These are phyloP conservation scores for Hanseniaspora hatyaiensis DNA, from an alignment of 805 yeast species.

Conservation along the genomic window DNA sequence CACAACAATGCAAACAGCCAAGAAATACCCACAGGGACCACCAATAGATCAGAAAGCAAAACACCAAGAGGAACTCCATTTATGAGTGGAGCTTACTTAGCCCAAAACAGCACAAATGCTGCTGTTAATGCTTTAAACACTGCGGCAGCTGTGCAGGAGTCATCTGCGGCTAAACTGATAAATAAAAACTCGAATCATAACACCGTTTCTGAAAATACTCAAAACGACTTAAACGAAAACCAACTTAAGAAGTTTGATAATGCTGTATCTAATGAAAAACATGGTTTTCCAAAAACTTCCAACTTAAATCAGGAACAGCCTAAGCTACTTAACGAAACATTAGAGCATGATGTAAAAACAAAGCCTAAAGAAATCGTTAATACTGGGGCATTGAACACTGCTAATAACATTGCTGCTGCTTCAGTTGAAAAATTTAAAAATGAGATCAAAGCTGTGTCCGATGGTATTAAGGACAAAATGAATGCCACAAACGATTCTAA, in stretches of 20 bases:
- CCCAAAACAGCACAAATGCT: not conserved
- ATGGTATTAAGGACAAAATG: not conserved
- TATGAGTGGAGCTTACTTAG: not conserved
- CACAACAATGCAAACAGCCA: no score
- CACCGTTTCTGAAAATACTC: not conserved
- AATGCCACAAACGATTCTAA: not conserved
- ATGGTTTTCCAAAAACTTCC: not conserved
- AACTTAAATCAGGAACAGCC: not conserved
- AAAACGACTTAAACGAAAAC: not conserved
- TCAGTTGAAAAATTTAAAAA: slow-evolving; percentile 16
- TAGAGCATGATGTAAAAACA: no score
- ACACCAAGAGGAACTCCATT: no score
- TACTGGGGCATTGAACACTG: slow-evolving; percentile 11
- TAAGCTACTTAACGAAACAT: no score
- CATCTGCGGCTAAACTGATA: slow-evolving; percentile 10
- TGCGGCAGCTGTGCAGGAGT: slow-evolving; percentile 14
- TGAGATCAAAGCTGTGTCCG: slow-evolving; percentile 5
- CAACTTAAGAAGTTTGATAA: not conserved
- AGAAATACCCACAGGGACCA: no score
- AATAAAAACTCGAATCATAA: not conserved
- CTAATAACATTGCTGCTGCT: slow-evolving; percentile 13
- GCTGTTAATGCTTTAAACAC: slow-evolving; percentile 15
- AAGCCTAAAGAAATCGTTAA: not conserved
- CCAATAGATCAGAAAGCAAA: no score
- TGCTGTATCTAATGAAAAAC: not conserved